Conservation (phyloP, 805 yeast species). For the Nakazawaea siamensis region DNA sequence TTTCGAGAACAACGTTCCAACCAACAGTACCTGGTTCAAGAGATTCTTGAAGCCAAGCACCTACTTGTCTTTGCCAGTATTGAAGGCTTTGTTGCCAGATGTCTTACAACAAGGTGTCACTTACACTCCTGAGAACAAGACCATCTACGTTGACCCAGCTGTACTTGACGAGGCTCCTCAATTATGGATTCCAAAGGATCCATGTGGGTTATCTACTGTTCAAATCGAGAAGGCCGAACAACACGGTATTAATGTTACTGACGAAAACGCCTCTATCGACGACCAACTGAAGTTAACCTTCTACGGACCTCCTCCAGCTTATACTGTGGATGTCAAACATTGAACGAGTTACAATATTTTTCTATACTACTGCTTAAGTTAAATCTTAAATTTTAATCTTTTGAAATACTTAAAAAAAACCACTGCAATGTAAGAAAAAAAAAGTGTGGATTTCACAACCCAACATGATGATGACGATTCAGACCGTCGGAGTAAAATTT, state of each 20-base stretch:
- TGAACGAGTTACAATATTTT: conserved; percentile 12
- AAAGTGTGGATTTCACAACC: no score
- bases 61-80: conserved; percentile 29
- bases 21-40: conserved; percentile 13
- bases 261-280: conserved; percentile 47
- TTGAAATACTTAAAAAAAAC: no score
- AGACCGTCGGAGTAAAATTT: no score
- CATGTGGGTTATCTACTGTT: conserved; percentile 54
- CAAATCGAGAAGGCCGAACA: conserved; percentile 44
- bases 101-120: conserved; percentile 16
- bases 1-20: conserved; percentile 9
- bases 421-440: no score
- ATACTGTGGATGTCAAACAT: conserved; percentile 38
- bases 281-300: conserved; percentile 48
- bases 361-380: no score
- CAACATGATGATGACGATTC: no score
- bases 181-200: conserved; percentile 66
- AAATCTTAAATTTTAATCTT: no score
- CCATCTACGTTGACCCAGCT: conserved; percentile 49
- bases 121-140: conserved; percentile 13
- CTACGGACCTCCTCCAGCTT: conserved; percentile 66
- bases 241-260: conserved; percentile 47
- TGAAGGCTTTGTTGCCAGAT: conserved; percentile 33
- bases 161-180: conserved; percentile 49
- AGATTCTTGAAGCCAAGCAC: conserved; percentile 36